Evolutionary conservation across 148 eudicot species (phyloP).

Genomic region (Pharnaceum exiguum): DNA sequence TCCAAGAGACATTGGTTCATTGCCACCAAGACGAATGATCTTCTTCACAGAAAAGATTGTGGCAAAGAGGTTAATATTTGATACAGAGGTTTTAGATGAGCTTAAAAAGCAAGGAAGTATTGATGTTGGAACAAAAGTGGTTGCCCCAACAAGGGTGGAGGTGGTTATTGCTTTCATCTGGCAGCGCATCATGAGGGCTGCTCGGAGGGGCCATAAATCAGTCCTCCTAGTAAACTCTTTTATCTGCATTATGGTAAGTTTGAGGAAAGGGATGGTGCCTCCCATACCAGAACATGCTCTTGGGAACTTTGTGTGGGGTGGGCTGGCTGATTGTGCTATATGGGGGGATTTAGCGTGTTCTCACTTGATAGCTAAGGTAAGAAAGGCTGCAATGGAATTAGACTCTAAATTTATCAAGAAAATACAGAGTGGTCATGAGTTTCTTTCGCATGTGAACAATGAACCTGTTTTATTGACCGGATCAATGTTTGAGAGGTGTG

Average conservation of each 20-base stretch:
- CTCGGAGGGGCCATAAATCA: not conserved
- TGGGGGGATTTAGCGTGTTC: no score
- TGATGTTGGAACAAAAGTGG: not conserved
- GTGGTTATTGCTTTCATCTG: conserved; percentile 20
- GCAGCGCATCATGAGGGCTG: not conserved
- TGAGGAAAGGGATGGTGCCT: conserved; percentile 1
- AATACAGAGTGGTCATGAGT: not conserved
- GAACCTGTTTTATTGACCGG: not conserved
- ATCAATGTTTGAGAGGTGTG: not conserved
- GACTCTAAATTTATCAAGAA: not conserved
- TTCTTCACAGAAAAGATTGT: not conserved
- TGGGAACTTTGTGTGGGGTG: conserved; percentile 4
- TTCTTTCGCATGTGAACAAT: not conserved
- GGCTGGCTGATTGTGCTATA: not conserved
- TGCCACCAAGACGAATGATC: not conserved
- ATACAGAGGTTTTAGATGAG: not conserved
- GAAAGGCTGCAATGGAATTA: not conserved
- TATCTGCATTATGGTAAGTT: conserved; percentile 7
- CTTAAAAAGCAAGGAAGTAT: not conserved
- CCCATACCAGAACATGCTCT: conserved; percentile 7
- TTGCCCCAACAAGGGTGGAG: conserved; percentile 16
- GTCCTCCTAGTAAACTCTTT: not conserved
- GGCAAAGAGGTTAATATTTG: conserved; percentile 8
- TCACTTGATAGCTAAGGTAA: not conserved
- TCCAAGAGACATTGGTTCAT: not conserved